Evolutionary conservation across 2,329 filamentous ascomycete species (phyloP).

Genomic region (Aureobasidium sp.): DNA sequence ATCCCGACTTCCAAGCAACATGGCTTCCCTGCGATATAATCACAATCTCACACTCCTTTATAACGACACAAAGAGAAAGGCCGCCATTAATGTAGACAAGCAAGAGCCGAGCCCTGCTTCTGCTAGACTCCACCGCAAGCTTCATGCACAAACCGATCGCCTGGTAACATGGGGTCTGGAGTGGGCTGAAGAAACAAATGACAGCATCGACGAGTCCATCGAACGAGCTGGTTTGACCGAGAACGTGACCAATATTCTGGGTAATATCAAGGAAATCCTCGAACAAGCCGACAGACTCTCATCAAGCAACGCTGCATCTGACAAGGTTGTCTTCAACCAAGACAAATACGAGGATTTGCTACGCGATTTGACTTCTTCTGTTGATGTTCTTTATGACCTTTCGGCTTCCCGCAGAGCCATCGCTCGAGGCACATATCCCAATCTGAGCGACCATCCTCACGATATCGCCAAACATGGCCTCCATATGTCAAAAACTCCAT

Average conservation of each 20-base stretch:
- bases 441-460: constrained; percentile 19
- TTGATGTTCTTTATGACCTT: constrained; percentile 72
- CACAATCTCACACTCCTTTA: constrained; percentile 59
- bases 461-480: constrained; percentile 10
- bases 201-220: constrained; percentile 63
- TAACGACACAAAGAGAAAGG: constrained; percentile 70
- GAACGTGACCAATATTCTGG: constrained; percentile 70
- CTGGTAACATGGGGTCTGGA: constrained; percentile 73
- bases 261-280: constrained; percentile 71
- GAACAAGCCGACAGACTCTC: constrained; percentile 69
- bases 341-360: constrained; percentile 68
- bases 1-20: not conserved
- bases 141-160: constrained; percentile 72
- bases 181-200: constrained; percentile 59
- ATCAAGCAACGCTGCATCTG: constrained; percentile 33
- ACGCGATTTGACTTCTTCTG: constrained; percentile 65
- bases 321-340: constrained; percentile 52
- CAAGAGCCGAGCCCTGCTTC: constrained; percentile 59
- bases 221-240: constrained; percentile 64
- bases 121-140: constrained; percentile 64
- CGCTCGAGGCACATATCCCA: constrained; percentile 30
- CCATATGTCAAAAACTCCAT: constrained; percentile 9
- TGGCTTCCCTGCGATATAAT: constrained; percentile 9
- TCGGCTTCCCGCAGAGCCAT: constrained; percentile 56
- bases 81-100: constrained; percentile 53